Evolutionary conservation across 2,329 filamentous ascomycete species (phyloP), one percentile per base, ranked within the genome.

Genomic region (Beauveria medogensis): DNA sequence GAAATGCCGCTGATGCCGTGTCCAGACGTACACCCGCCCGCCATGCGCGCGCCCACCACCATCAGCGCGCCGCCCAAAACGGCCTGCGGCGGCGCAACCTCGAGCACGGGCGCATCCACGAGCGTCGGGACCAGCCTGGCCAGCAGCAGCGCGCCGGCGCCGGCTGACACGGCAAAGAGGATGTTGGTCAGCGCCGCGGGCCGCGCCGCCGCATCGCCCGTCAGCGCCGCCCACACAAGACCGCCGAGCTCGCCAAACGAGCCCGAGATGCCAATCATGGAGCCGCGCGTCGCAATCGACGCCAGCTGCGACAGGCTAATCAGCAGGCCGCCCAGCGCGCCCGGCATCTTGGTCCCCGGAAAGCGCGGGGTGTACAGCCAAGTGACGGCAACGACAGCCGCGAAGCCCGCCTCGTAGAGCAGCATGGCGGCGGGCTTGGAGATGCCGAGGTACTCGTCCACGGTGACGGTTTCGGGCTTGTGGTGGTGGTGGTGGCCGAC

Each of bases 1-100:
- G 82, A 81, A 67, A 89, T 78, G 0, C 87, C 87, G 62, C 82
- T 87, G 64, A 90, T 84, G 0, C 87, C 87, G 69, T 90, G 87
- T 0, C 87, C 86, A 5, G 83, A 86, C 0, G 86, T 87, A 64
- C 87, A 90, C 0, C 87, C 87, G 2, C 85, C 85, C 0, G 82
- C 86, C 59, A 88, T 68, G 54, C 85, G 79, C 1, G 84, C 77
- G 1, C 87, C 87, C 9, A 89, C 68, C 0, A 80, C 78, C 73
- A 88, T 82, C 16, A 80, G 62, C 3, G 80, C 73, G 0, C 86
- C 87, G 2, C 86, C 86, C 0, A 77, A 51, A 0, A 79, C 66
- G 0, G 83, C 80, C 63, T 74, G 68, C 2, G 67, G 26, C 0
- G 76, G 73, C 4, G 74, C 67, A 0, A 78, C 68, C 28, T 75